Evolutionary conservation across 129 eudicot species (phyloP).

Genomic region (Arctium lappa): DNA sequence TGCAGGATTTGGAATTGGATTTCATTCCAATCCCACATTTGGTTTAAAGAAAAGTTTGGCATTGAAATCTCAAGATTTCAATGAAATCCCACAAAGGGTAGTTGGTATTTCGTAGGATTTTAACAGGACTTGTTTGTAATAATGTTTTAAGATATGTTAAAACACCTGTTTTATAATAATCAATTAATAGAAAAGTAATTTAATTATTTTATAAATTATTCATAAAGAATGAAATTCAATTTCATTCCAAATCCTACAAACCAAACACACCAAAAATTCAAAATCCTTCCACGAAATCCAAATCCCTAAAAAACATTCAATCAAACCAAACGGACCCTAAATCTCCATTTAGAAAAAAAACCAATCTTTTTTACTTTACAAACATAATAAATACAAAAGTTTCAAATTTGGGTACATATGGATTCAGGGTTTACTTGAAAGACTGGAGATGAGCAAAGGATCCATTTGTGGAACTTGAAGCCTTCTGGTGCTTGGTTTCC

Average conservation of each 20-base stretch:
- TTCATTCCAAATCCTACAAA: neutral
- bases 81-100: no score
- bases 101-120: neutral
- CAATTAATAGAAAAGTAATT: neutral
- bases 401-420: neutral
- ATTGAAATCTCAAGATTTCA: no score
- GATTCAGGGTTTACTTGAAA: neutral
- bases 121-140: neutral
- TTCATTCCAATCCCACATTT: no score
- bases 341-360: neutral
- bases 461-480: neutral
- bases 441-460: neutral
- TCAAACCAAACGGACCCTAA: neutral
- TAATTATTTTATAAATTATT: neutral
- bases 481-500: neutral
- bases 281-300: neutral
- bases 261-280: neutral
- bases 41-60: no score
- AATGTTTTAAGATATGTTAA: neutral
- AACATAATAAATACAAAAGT: neutral
- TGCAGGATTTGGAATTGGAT: no score
- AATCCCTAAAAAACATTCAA: neutral
- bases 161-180: neutral
- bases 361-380: neutral
- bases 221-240: neutral